A percentile compares a stretch with the other conserved stretches of the same genome.
Evolutionary conservation across 805 yeast species (phyloP).

Genomic region (Saccharomycopsis synnaedendra): DNA sequence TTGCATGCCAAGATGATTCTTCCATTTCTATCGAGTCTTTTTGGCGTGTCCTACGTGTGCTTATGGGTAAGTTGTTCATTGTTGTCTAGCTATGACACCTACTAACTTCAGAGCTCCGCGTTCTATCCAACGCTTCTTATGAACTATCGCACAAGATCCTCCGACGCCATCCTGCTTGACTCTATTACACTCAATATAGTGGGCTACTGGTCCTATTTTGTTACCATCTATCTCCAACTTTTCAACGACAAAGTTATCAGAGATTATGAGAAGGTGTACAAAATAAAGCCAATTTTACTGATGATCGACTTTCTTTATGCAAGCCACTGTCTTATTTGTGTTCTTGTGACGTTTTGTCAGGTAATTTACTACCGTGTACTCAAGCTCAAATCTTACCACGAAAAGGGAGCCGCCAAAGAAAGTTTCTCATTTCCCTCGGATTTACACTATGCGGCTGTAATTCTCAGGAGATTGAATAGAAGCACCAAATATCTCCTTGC

Average conservation of each 20-base stretch:
- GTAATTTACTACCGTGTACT: slow-evolving; percentile 13
- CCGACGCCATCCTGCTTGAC: slow-evolving; percentile 15
- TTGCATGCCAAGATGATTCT: background rate
- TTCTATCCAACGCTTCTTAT: slow-evolving; percentile 14
- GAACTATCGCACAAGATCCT: slow-evolving; percentile 13
- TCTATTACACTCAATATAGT: slow-evolving; percentile 11
- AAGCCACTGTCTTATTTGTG: slow-evolving; percentile 12
- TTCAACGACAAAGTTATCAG: slow-evolving; percentile 10
- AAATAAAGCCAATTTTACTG: slow-evolving; percentile 14
- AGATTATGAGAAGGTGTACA: slow-evolving; percentile 12
- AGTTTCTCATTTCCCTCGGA: background rate
- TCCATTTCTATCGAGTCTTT: slow-evolving; percentile 4
- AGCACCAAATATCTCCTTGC: slow-evolving; percentile 10
- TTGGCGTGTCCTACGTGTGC: slow-evolving; percentile 10
- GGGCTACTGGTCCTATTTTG: slow-evolving; percentile 14
- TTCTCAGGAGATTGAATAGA: slow-evolving; percentile 1
- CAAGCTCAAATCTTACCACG: slow-evolving; percentile 10
- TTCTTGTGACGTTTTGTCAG: slow-evolving; percentile 9
- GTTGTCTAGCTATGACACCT: background rate
- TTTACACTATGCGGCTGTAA: background rate
- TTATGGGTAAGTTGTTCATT: slow-evolving; percentile 10
- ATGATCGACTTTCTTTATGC: slow-evolving; percentile 15
- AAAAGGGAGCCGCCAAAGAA: background rate
- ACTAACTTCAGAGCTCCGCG: slow-evolving; percentile 11
- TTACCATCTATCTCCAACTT: slow-evolving; percentile 13